Evolutionary conservation across 179 eudicot genomes (phyloP).

Genomic region (Beta corolliflora): DNA sequence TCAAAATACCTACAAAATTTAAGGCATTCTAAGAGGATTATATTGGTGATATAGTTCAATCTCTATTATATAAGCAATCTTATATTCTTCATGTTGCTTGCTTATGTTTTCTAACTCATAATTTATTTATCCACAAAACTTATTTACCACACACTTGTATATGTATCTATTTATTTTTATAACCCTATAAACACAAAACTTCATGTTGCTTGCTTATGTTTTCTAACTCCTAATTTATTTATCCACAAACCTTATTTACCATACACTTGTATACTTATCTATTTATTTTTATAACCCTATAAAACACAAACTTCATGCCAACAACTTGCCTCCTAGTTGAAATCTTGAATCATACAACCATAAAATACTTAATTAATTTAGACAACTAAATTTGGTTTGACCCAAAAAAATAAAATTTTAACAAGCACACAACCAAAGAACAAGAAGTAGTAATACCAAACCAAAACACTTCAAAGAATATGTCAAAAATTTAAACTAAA

Average conservation of each 20-base stretch:
- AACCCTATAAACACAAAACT: background rate
- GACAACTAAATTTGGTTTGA: constrained; percentile 13
- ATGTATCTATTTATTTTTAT: no score
- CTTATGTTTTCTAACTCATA: no score
- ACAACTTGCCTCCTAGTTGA: background rate
- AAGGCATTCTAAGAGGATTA: no score
- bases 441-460: background rate
- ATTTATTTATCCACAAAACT: no score
- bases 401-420: constrained; percentile 1
- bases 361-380: background rate
- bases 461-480: constrained; percentile 5
- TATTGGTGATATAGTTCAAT: no score
- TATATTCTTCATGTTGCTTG: no score
- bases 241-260: background rate
- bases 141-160: no score
- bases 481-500: constrained; percentile 9
- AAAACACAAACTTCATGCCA: background rate
- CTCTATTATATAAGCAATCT: no score
- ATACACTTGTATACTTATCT: background rate
- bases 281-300: no score
- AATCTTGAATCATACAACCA: background rate
- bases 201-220: no score
- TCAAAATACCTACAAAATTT: no score
- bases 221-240: no score
- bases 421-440: constrained; percentile 21